Conservation (phyloP, 371 early-diverging fungal genomes). For the Circinella minor region DNA sequence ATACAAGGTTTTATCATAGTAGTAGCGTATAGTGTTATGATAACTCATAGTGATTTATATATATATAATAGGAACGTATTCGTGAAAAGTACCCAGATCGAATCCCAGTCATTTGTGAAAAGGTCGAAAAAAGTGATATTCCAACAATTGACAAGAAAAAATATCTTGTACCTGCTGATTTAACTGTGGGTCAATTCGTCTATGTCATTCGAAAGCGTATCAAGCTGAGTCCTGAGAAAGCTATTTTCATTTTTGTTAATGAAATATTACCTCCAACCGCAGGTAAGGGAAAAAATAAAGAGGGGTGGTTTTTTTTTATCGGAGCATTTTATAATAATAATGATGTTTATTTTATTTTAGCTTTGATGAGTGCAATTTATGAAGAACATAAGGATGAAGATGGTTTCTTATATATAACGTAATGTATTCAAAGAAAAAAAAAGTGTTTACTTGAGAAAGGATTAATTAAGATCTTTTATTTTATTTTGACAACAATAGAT, state of each 20-base stretch:
- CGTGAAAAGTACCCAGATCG: conserved; percentile 97
- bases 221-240: conserved; percentile 94
- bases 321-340: not conserved
- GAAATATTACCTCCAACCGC: conserved; percentile 91
- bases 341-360: conserved; percentile 23
- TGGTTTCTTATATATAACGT: conserved; percentile 93
- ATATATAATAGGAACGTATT: conserved; percentile 73
- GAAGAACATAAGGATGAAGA: conserved; percentile 96
- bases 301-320: not conserved
- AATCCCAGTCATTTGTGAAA: conserved; percentile 96
- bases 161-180: conserved; percentile 95
- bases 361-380: conserved; percentile 88
- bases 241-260: conserved; percentile 98
- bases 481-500: conserved; percentile 33
- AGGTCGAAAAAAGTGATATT: conserved; percentile 95
- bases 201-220: conserved; percentile 95
- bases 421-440: conserved; percentile 9
- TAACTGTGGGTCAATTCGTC: conserved; percentile 98
- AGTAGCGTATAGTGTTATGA: too few relatives aligned
- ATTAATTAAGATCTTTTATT: not conserved
- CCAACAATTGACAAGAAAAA: conserved; percentile 98
- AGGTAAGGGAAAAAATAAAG: conserved; percentile 30
- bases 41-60: not conserved
- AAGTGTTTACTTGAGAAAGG: not conserved
- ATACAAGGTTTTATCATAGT: not conserved